Evolutionary conservation across 1,284 basidiomycete genomes (phyloP).

Genomic region (Apiotrichum laibachii): DNA sequence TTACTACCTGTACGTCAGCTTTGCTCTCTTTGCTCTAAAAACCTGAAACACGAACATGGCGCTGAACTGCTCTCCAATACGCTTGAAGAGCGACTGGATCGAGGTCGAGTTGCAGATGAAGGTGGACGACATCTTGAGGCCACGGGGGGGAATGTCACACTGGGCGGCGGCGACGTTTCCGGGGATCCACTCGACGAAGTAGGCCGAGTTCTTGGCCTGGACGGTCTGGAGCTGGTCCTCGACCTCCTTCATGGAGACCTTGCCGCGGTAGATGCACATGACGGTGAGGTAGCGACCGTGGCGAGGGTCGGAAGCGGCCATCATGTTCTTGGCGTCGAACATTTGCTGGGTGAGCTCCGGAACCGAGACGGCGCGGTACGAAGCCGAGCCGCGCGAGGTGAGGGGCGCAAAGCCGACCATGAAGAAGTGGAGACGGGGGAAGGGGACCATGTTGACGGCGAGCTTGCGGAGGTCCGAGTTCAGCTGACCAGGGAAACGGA

Average conservation of each 20-base stretch:
- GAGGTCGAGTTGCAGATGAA: constrained; percentile 97
- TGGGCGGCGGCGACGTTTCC: constrained; percentile 96
- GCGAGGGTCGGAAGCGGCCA: constrained; percentile 79
- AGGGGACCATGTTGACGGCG: constrained; percentile 98
- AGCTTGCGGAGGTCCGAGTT: constrained; percentile 97
- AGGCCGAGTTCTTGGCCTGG: constrained; percentile 94
- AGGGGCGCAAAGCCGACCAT: constrained; percentile 96
- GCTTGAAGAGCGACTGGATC: constrained; percentile 97
- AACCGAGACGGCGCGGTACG: constrained; percentile 91
- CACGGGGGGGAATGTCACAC: constrained; percentile 85
- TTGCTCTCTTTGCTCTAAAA: no score
- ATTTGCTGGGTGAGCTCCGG: constrained; percentile 96
- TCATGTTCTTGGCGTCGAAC: constrained; percentile 99
- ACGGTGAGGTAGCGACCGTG: constrained; percentile 75
- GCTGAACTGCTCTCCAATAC: constrained; percentile 94
- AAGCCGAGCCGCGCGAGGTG: constrained; percentile 86
- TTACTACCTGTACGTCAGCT: no score
- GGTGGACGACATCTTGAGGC: constrained; percentile 92
- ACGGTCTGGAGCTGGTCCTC: constrained; percentile 98
- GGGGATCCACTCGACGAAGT: constrained; percentile 99
- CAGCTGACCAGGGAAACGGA: constrained; percentile 90
- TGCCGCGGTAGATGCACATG: constrained; percentile 96
- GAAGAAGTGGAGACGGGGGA: constrained; percentile 99
- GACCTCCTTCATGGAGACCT: constrained; percentile 98
- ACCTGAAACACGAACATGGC: no score